Base-by-base conservation (phyloP, 495 filamentous ascomycete species). In the Annulohypoxylon bovei region DNA sequence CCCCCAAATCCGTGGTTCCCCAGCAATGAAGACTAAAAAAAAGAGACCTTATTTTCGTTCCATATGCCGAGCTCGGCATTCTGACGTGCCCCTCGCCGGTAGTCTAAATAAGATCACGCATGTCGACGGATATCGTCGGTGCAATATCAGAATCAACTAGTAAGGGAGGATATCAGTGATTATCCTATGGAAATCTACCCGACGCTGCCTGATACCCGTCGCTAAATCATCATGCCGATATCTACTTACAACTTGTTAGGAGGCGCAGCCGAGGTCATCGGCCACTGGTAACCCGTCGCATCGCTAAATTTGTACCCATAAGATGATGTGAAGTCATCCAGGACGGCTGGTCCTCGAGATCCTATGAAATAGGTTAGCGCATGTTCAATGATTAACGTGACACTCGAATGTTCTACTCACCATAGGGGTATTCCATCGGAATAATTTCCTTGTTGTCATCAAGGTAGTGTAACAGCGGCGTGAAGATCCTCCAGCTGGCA, bases 241-340 rank as follows among this genome's bases (percentile, higher is more conserved):
- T 67, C 70, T 61, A 81, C 80, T 85, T 84, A 93, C 86, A 93
- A 84, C 82, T 93, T 90, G 85, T 91, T 93, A 69, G 88, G 84
- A 56, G 85, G 81, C 53, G 70, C 58, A 39, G 83, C 82, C 68
- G 85, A 87, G 58, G 86, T 91, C 69, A 88, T 88, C 20, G 92
- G 92, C 94, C 94, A 98, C 81, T 97, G 94, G 82, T 97, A 98
- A 71, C 95, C 95, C 62, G 94, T 91, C 52, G 95, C 92, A 75
- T 99, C 95, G 77, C 93, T 97, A 85, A 99, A 99, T 81, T 97
- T 97, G 85, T 98, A 99, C 44, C 96, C 96, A 77, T 95, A 99
- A 11, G 93, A 97, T 9, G 94, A 88, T 11, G 95, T 98, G 84
- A 99, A 99, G 82, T 98, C 96, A 76, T 99, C 96, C 62, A 99